Conservation (phyloP, 2,329 filamentous ascomycete genomes). For the Alternaria gaisen region DNA sequence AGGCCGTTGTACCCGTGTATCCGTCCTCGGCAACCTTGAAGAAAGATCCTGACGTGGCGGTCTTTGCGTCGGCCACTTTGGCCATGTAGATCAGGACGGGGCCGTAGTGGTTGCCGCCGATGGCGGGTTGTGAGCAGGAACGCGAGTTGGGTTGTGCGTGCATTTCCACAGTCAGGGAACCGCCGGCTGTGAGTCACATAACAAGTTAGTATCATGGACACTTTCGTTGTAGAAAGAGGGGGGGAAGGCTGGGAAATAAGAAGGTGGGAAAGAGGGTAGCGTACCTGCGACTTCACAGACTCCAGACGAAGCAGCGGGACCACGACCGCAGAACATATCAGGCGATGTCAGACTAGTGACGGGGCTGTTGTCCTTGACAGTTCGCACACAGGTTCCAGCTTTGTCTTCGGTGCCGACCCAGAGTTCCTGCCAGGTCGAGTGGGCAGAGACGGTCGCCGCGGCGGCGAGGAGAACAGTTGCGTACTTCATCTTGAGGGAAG, state of each 20-base stretch:
- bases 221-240: background rate
- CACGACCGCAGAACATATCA: constrained; percentile 51
- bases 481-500: constrained; percentile 38
- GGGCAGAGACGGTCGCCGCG: constrained; percentile 46
- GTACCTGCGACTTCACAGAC: constrained; percentile 49
- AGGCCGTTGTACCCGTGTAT: constrained; percentile 46
- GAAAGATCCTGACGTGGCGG: constrained; percentile 41
- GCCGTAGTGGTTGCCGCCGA: constrained; percentile 51
- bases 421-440: constrained; percentile 51
- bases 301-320: constrained; percentile 33
- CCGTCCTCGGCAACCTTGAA: constrained; percentile 52
- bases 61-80: constrained; percentile 48
- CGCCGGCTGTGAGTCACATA: constrained; percentile 34
- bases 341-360: constrained; percentile 38
- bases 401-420: constrained; percentile 50
- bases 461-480: constrained; percentile 44
- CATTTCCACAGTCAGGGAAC: constrained; percentile 49
- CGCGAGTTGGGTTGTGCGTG: constrained; percentile 48
- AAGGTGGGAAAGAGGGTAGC: background rate
- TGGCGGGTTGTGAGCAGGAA: constrained; percentile 44
- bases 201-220: constrained; percentile 15
- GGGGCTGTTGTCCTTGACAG: constrained; percentile 49
- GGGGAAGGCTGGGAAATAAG: no score
- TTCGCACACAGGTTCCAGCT: constrained; percentile 39
- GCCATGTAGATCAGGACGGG: constrained; percentile 52